Evolutionary conservation across 805 yeast genomes (phyloP), one percentile per base, ranked within the genome.

Genomic region (Yamadazyma paraphyllophila): DNA sequence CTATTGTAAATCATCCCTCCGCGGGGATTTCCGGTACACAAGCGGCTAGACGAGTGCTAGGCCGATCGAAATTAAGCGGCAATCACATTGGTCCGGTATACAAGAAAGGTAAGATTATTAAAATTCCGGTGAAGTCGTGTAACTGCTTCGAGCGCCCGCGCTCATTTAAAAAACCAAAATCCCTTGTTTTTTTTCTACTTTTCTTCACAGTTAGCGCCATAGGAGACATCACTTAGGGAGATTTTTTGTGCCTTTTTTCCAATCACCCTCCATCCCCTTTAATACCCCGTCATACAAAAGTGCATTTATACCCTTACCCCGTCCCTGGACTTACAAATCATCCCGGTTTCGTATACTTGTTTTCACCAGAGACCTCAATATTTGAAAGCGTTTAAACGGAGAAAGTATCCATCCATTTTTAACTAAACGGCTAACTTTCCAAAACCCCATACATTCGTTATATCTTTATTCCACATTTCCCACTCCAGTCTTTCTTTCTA

Each of bases 401-500:
- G 24, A 20, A 20, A 20, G 24, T 20, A 20, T 20, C 6, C 24
- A 20, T 20, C 24, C 24, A 20, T 20, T 20, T 20, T 20, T 20
- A 20, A 20, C 24, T 20, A 20, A 20, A 20, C 24, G 24, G 24
- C 6, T 20, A 4, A 20, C 24, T 20, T 20, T 20, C 24, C 24
- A 20, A 20, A 20, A 20, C 24, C 24, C 24, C 14, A 17, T 17
- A 27, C 41, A 27, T 42, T 42, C 41, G 41, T 42, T 41, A n/a
- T 16, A 14, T 12, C 14, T 20, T 13, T 17, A 13, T 13, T 32
- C 26, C 8, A 15, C 46, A 20, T 29, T 29, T 29, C 31, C 39
- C 36, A 44, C 48, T 42, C 17, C 33, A 43, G 51, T 48, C 51
- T 42, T 48, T 48, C 51, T 45, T 48, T 42, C 16, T 20, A 15